phyloP scores from a whole-genome alignment of 805 yeast genomes.

The Candida railenensis region DNA sequence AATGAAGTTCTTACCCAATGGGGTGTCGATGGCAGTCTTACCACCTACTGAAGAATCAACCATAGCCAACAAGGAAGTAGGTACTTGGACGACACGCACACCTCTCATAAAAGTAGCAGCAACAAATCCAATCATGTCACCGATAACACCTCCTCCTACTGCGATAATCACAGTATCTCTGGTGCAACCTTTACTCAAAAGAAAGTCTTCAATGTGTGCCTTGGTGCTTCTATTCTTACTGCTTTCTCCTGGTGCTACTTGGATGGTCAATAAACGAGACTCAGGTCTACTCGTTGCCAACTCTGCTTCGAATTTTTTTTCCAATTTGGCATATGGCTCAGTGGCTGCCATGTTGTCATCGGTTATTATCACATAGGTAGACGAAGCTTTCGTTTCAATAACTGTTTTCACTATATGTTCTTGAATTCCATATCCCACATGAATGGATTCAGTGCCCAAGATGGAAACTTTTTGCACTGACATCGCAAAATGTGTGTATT shows the following conservation, averaged over 20 bases:
- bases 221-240: slow-evolving; percentile 86
- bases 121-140: slow-evolving; percentile 98
- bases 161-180: slow-evolving; percentile 94
- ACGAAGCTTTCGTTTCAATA: slow-evolving; percentile 62
- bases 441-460: slow-evolving; percentile 80
- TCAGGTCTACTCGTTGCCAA: slow-evolving; percentile 41
- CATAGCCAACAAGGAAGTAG: slow-evolving; percentile 93
- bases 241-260: slow-evolving; percentile 90
- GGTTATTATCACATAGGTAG: slow-evolving; percentile 89
- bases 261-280: slow-evolving; percentile 69
- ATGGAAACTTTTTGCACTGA: slow-evolving; percentile 61
- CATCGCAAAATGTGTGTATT: slow-evolving; percentile 11
- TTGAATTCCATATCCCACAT: slow-evolving; percentile 83
- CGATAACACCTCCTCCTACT: slow-evolving; percentile 97
- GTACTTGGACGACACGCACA: slow-evolving; percentile 88
- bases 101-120: slow-evolving; percentile 99
- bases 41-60: slow-evolving; percentile 99
- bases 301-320: slow-evolving; percentile 38
- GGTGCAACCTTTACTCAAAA: slow-evolving; percentile 82
- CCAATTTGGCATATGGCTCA: slow-evolving; percentile 55
- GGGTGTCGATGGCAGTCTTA: slow-evolving; percentile 96
- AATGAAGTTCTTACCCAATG: slow-evolving; percentile 89
- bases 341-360: slow-evolving; percentile 75
- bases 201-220: slow-evolving; percentile 88
- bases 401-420: slow-evolving; percentile 71